These are phyloP conservation scores for Cairneyella variabilis DNA, from an alignment of 495 filamentous ascomycete genomes.

Conservation along the genomic window DNA sequence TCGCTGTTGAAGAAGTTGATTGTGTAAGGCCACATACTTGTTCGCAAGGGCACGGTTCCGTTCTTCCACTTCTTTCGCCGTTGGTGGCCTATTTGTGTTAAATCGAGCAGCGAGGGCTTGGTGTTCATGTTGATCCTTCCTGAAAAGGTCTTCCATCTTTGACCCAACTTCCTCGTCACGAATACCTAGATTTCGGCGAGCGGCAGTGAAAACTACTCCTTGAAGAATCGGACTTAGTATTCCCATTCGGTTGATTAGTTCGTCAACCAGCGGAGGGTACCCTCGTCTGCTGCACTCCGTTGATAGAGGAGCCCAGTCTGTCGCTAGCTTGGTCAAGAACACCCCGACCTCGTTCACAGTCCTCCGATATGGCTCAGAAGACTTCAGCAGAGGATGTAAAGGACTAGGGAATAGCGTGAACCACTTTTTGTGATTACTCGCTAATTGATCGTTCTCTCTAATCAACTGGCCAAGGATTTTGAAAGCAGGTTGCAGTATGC, in stretches of 20 bases:
- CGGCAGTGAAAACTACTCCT: conserved; percentile 55
- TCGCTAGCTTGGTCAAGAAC: conserved; percentile 36
- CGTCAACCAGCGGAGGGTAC: conserved; percentile 59
- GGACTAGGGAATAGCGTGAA: conserved; percentile 49
- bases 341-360: conserved; percentile 29
- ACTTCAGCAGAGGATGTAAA: conserved; percentile 25
- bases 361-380: conserved; percentile 24
- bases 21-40: conserved; percentile 11
- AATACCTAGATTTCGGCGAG: conserved; percentile 33
- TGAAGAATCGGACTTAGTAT: conserved; percentile 55
- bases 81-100: conserved; percentile 27
- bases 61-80: conserved; percentile 27
- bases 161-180: conserved; percentile 23
- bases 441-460: conserved; percentile 25
- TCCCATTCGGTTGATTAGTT: conserved; percentile 46
- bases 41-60: conserved; percentile 16
- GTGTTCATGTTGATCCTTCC: conserved; percentile 31
- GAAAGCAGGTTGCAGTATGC: conserved; percentile 29
- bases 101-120: conserved; percentile 14
- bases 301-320: conserved; percentile 28
- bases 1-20: conserved; percentile 2
- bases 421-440: conserved; percentile 40
- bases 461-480: conserved; percentile 28
- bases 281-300: conserved; percentile 31
- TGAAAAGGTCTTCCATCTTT: conserved; percentile 37